phyloP scores from a whole-genome alignment of 1,139 yeast species.

The Protomyces macrosporus region DNA sequence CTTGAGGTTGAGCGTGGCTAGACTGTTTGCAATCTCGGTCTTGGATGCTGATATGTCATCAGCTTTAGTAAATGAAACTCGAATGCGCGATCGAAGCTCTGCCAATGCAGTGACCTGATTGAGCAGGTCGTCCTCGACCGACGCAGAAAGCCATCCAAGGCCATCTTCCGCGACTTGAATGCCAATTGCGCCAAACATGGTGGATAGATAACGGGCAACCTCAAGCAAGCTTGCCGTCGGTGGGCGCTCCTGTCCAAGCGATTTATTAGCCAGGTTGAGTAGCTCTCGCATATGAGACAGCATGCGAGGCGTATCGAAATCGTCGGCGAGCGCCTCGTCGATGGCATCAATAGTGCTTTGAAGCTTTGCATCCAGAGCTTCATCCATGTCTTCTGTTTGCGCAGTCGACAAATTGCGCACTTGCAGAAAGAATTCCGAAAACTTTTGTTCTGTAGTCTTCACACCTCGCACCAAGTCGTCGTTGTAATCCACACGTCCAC shows the following conservation, averaged over 20 bases:
- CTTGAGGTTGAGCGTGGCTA: neutral
- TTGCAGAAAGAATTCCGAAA: conserved; percentile 72
- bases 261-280: conserved; percentile 18
- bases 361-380: neutral
- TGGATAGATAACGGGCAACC: conserved; percentile 2
- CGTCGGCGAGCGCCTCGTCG: conserved; percentile 15
- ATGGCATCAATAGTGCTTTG: neutral
- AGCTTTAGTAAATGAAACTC: neutral
- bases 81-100: conserved; percentile 1
- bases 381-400: conserved; percentile 43
- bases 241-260: neutral
- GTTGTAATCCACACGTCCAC: conserved; percentile 84
- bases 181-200: conserved; percentile 10
- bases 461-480: conserved; percentile 51
- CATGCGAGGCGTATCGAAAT: conserved; percentile 23
- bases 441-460: conserved; percentile 16
- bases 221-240: neutral
- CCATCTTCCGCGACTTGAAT: conserved; percentile 11
- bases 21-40: neutral
- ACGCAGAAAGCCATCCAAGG: conserved; percentile 6
- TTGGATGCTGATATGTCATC: neutral
- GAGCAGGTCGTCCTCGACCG: neutral
- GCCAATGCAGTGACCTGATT: conserved; percentile 7
- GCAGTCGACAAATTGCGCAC: conserved; percentile 67
- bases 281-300: conserved; percentile 9